Percentiles rank a stretch among this genome's conserved stretches.
phyloP scores from a whole-genome alignment of 192 early-diverging fungal genomes.

The Rhizophagus clarus region DNA sequence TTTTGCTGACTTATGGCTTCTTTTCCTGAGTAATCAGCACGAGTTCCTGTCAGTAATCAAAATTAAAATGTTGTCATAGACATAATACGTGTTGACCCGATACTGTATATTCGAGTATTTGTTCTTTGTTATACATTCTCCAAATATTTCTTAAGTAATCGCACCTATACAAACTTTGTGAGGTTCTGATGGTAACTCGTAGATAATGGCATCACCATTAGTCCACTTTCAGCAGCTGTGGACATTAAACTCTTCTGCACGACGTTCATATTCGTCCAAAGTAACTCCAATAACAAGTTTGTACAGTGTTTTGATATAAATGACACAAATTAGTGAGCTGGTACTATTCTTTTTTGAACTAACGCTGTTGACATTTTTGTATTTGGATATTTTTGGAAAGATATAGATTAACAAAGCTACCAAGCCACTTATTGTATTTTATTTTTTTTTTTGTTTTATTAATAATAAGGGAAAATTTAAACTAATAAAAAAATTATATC shows the following conservation, averaged over 20 bases:
- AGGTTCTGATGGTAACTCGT: constrained; percentile 21
- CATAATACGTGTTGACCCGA: constrained; percentile 22
- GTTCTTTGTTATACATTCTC: background rate
- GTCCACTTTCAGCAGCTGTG: constrained; percentile 17
- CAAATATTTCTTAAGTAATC: constrained; percentile 1
- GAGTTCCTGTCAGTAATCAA: constrained; percentile 16
- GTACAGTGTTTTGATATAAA: background rate
- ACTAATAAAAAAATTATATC: no score
- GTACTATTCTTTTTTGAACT: no score
- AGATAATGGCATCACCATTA: constrained; percentile 4
- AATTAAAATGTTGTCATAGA: constrained; percentile 10
- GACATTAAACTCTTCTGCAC: background rate
- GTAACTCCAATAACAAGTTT: constrained; percentile 5
- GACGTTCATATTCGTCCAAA: constrained; percentile 11
- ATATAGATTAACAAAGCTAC: no score
- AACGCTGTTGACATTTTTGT: no score
- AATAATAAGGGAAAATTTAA: no score
- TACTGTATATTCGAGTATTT: background rate
- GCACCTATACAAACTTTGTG: constrained; percentile 16
- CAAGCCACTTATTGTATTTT: no score
- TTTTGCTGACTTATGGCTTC: no score
- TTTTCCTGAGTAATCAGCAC: constrained; percentile 1
- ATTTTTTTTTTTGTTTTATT: no score
- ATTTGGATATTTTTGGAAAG: no score
- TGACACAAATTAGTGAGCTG: no score